Percentiles rank a stretch among this genome's conserved stretches.
Evolutionary conservation across 1,139 yeast species (phyloP).

Genomic region (Pichia kudriavzevii): DNA sequence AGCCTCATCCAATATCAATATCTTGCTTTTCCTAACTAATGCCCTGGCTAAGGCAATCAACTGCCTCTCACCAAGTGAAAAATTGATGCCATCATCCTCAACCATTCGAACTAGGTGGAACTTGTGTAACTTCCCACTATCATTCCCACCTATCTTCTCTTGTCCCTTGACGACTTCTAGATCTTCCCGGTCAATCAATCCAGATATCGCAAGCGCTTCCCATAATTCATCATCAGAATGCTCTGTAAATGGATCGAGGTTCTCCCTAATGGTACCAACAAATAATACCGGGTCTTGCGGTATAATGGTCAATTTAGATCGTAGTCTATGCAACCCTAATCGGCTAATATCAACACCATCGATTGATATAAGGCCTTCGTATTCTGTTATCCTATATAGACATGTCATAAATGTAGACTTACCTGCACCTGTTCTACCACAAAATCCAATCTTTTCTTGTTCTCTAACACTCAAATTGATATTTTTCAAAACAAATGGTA

Average conservation of each 20-base stretch:
- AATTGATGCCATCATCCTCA: slow-evolving; percentile 47
- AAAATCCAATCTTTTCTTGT: slow-evolving; percentile 52
- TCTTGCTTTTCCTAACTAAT: slow-evolving; percentile 42
- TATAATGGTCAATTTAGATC: slow-evolving; percentile 48
- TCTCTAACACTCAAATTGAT: slow-evolving; percentile 39
- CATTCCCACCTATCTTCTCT: slow-evolving; percentile 16
- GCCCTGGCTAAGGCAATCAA: slow-evolving; percentile 49
- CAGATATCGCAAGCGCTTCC: slow-evolving; percentile 42
- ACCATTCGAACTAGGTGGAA: slow-evolving; percentile 45
- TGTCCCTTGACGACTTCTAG: slow-evolving; percentile 17
- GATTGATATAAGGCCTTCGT: slow-evolving; percentile 40
- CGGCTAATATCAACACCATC: slow-evolving; percentile 44
- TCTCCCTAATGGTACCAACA: slow-evolving; percentile 45
- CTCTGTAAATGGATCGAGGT: slow-evolving; percentile 48
- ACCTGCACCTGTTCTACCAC: slow-evolving; percentile 65
- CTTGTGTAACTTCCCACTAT: slow-evolving; percentile 30
- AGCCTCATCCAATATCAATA: slow-evolving; percentile 49
- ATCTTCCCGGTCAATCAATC: slow-evolving; percentile 31
- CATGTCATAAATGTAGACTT: slow-evolving; percentile 55
- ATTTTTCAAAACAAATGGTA: slow-evolving; percentile 40
- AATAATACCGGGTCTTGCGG: slow-evolving; percentile 61
- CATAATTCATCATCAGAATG: slow-evolving; percentile 38
- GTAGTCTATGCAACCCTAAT: slow-evolving; percentile 38
- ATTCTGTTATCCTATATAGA: slow-evolving; percentile 43
- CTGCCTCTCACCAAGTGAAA: slow-evolving; percentile 50